A percentile compares a stretch with the other conserved stretches of the same genome.
phyloP scores from a whole-genome alignment of 2,329 filamentous ascomycete genomes.

The Apiospora kogelbergensis region DNA sequence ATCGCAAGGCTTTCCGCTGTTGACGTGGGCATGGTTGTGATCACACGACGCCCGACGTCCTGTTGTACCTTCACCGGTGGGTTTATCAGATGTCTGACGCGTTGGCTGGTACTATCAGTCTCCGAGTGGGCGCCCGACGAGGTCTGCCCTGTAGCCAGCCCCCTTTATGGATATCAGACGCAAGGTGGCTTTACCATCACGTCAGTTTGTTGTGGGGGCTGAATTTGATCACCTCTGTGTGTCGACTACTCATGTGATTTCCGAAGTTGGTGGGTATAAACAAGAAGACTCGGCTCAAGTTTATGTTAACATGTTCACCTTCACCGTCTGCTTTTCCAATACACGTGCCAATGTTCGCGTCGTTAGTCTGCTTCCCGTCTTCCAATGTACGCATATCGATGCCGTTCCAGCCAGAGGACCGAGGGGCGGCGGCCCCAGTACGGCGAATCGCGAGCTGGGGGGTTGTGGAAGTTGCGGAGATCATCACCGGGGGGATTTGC shows the following conservation, averaged over 20 bases:
- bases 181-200: background rate
- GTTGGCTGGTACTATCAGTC: background rate
- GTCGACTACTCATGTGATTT: background rate
- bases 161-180: background rate
- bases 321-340: background rate
- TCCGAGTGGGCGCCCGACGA: background rate
- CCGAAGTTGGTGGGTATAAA: background rate
- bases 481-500: background rate
- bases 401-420: background rate
- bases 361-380: background rate
- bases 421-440: background rate
- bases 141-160: background rate
- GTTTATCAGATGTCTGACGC: background rate
- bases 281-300: background rate
- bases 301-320: background rate
- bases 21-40: background rate
- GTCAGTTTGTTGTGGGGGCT: background rate
- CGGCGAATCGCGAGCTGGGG: background rate
- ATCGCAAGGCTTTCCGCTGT: background rate
- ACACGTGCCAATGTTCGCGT: background rate
- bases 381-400: background rate
- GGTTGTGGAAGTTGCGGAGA: background rate
- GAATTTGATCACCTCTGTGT: background rate
- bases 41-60: background rate
- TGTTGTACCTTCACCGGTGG: background rate